A percentile compares a stretch with the other conserved stretches of the same genome.
Conservation (phyloP, 495 filamentous ascomycete species). For the Trichoderma gamsii region DNA sequence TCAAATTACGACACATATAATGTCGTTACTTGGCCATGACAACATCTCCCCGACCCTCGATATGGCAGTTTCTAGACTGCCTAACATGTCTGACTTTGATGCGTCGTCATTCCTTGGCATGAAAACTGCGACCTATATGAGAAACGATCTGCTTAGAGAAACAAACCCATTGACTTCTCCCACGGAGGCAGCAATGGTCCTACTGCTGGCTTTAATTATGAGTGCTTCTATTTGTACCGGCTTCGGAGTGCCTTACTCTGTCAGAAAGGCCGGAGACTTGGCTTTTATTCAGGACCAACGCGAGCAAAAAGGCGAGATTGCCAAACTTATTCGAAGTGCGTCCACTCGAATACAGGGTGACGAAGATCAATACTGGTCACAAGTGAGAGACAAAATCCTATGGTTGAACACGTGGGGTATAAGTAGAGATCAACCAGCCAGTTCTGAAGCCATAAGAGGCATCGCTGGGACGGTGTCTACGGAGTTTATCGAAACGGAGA, state of each 20-base stretch:
- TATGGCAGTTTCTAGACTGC: conserved; percentile 35
- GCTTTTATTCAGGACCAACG: conserved; percentile 51
- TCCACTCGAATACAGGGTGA: conserved; percentile 46
- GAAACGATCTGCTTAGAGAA: conserved; percentile 50
- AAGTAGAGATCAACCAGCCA: conserved; percentile 23
- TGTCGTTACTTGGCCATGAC: conserved; percentile 55
- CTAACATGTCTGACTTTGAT: neutral
- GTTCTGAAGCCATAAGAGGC: conserved; percentile 42
- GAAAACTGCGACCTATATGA: conserved; percentile 35
- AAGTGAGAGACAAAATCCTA: conserved; percentile 58
- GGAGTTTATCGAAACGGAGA: conserved; percentile 62
- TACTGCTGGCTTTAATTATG: conserved; percentile 62
- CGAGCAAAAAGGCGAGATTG: conserved; percentile 60
- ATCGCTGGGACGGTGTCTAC: conserved; percentile 63
- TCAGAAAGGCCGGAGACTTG: conserved; percentile 55
- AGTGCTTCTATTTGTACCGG: conserved; percentile 60
- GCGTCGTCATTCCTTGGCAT: conserved; percentile 29
- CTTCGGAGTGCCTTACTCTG: conserved; percentile 52
- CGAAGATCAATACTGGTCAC: conserved; percentile 63
- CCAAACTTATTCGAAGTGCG: conserved; percentile 53
- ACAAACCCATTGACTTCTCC: conserved; percentile 66
- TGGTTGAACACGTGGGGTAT: conserved; percentile 81
- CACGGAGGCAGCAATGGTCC: conserved; percentile 48
- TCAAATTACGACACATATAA: conserved; percentile 54
- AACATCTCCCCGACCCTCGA: conserved; percentile 37